These are phyloP conservation scores for Aspergillus pseudoterreus DNA, from an alignment of 2,329 filamentous ascomycete genomes.

Conservation along the genomic window DNA sequence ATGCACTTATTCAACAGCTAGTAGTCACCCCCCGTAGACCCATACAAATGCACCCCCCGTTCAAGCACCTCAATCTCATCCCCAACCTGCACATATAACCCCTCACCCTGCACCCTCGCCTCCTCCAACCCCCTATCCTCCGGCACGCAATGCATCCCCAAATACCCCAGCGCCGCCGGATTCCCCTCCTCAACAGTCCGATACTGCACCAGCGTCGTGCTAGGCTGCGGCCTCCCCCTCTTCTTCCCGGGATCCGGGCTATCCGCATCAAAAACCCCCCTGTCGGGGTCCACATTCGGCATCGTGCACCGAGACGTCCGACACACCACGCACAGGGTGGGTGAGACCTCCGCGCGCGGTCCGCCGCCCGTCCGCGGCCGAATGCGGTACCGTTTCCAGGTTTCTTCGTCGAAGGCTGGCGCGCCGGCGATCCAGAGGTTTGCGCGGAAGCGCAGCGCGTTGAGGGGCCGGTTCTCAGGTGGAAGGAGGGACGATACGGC, in stretches of 20 bases:
- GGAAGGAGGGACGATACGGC: conserved; percentile 18
- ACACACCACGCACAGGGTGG: conserved; percentile 17
- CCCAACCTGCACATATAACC: conserved; percentile 17
- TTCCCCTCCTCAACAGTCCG: conserved; percentile 18
- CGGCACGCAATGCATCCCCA: conserved; percentile 22
- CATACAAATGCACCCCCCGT: conserved; percentile 17
- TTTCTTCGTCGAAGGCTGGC: conserved; percentile 19
- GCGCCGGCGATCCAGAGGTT: conserved; percentile 17
- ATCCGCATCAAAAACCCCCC: conserved; percentile 16
- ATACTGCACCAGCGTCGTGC: conserved; percentile 16
- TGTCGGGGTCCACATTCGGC: conserved; percentile 18
- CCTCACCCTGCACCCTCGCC: conserved; percentile 6
- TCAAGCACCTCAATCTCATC: conserved; percentile 20
- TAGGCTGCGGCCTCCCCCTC: conserved; percentile 18
- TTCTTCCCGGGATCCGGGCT: conserved; percentile 13
- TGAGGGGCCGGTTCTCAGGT: conserved; percentile 16
- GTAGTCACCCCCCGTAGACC: conserved; percentile 18
- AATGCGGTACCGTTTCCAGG: conserved; percentile 19
- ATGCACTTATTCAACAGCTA: neutral
- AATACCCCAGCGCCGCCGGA: conserved; percentile 16
- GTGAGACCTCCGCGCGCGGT: conserved; percentile 9
- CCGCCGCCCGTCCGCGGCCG: conserved; percentile 1
- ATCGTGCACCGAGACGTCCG: conserved; percentile 23
- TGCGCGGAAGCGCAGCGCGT: conserved; percentile 19
- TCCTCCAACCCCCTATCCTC: conserved; percentile 15